phyloP scores from a whole-genome alignment of 2,329 filamentous ascomycete genomes.

The Rhynchosporium agropyri region DNA sequence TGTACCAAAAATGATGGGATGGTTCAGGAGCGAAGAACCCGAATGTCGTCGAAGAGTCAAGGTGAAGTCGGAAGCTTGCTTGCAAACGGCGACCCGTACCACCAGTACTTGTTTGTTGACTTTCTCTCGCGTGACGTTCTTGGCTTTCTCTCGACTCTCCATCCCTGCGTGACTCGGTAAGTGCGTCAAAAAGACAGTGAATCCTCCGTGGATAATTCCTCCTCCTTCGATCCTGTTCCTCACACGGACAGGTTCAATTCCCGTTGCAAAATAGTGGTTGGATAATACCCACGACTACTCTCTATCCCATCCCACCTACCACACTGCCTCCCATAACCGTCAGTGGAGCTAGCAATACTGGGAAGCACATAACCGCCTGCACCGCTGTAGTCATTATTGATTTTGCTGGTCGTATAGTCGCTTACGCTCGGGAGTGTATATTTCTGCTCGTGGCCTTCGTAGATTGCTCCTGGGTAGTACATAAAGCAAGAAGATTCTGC shows the following conservation, averaged over 20 bases:
- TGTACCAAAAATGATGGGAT: no score
- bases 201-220: neutral
- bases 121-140: neutral
- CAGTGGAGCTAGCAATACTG: slow-evolving; percentile 27
- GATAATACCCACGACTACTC: slow-evolving; percentile 40
- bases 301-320: slow-evolving; percentile 41
- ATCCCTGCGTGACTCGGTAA: neutral
- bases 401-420: slow-evolving; percentile 34
- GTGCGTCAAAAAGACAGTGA: slow-evolving; percentile 4
- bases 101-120: neutral
- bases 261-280: slow-evolving; percentile 36
- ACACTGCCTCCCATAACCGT: slow-evolving; percentile 35
- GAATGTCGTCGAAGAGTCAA: no score
- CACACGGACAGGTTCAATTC: slow-evolving; percentile 39
- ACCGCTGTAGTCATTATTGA: slow-evolving; percentile 34
- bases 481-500: slow-evolving; percentile 38
- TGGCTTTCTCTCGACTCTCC: neutral
- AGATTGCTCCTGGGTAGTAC: slow-evolving; percentile 41
- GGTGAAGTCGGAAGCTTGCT: neutral
- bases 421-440: slow-evolving; percentile 36
- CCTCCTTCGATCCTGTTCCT: neutral
- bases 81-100: neutral
- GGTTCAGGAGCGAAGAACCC: no score
- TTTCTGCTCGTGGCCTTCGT: slow-evolving; percentile 37
- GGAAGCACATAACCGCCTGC: slow-evolving; percentile 30